phyloP scores from a whole-genome alignment of 768 basidiomycete species.

The Serendipita sp. region DNA sequence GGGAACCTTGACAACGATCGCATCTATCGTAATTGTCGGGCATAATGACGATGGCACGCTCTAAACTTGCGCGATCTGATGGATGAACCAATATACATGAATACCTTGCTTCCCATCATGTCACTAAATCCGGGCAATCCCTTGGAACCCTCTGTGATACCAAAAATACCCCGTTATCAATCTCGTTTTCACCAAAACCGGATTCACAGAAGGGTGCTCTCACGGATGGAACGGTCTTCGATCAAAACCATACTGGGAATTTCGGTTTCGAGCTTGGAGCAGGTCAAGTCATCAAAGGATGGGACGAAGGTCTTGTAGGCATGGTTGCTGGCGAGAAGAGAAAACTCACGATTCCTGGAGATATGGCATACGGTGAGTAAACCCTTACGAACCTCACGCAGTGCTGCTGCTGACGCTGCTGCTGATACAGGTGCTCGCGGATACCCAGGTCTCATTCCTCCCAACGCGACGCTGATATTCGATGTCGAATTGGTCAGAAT shows the following conservation, averaged over 20 bases:
- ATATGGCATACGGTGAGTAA: slow-evolving; percentile 65
- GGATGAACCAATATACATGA: neutral
- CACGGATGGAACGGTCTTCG: neutral
- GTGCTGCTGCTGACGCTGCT: neutral
- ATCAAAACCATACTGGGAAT: slow-evolving; percentile 31
- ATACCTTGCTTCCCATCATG: no score
- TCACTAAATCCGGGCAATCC: no score
- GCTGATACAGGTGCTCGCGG: slow-evolving; percentile 45
- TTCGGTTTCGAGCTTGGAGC: slow-evolving; percentile 64
- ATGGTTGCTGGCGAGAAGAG: slow-evolving; percentile 86
- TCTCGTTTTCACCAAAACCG: neutral
- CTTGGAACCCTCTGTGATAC: no score
- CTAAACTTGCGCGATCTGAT: neutral
- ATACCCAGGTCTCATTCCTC: slow-evolving; percentile 60
- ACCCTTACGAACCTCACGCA: neutral
- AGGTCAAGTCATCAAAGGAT: slow-evolving; percentile 75
- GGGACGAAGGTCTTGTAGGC: slow-evolving; percentile 63
- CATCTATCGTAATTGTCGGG: neutral
- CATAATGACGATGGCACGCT: neutral
- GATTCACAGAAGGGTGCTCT: slow-evolving; percentile 40
- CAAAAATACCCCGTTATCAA: neutral
- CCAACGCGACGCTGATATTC: slow-evolving; percentile 67
- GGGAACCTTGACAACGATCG: no score
- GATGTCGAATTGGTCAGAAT: slow-evolving; percentile 69
- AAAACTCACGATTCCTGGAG: slow-evolving; percentile 67